Evolutionary conservation across 1,284 basidiomycete genomes (phyloP), one percentile per base, ranked within the genome.

Genomic region (Pseudozyma thailandica): DNA sequence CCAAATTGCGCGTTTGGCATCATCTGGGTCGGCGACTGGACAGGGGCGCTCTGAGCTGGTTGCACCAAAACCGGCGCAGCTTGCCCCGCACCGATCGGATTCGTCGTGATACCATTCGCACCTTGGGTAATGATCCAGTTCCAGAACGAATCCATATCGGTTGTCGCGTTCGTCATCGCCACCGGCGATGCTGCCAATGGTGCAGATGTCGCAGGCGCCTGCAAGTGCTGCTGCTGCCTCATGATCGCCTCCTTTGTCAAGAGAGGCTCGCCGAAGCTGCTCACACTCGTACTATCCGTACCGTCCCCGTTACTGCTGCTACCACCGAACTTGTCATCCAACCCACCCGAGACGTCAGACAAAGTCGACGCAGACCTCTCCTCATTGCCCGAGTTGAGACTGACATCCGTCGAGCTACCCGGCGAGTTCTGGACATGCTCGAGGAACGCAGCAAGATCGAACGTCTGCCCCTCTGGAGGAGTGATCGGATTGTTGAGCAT

Each of bases 101-200:
- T 48, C 16, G 64, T 48, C 7, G 45, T 52, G 49, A 66, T 61
- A 25, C 60, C 72, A 35, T 59, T 66, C 28, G 68, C 68, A 35
- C 74, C 76, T 44, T 78, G 76, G 9, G 58, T 68, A 23, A 78
- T 66, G 51, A 78, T 65, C 76, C 76, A 78, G 55, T 72, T 76
- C 74, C 74, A 78, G 55, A 78, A 78, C 23, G 66, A 70, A 37
- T 78, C 75, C 62, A 78, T 63, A 25, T 58, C 54, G 13, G 63
- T 65, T 15, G 56, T 13, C n/a, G 51, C 30, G 12, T 70, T 46
- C 15, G 52, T 43, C 4, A n/a, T n/a, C n/a, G n/a, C n/a, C n/a
- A n/a, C n/a, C n/a, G n/a, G n/a, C n/a, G n/a, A n/a, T n/a, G n/a
- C n/a, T n/a, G n/a, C n/a, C n/a, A n/a, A n/a, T n/a, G n/a, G n/a